phyloP scores from a whole-genome alignment of 148 eudicot species.

The Rheum nobile region DNA sequence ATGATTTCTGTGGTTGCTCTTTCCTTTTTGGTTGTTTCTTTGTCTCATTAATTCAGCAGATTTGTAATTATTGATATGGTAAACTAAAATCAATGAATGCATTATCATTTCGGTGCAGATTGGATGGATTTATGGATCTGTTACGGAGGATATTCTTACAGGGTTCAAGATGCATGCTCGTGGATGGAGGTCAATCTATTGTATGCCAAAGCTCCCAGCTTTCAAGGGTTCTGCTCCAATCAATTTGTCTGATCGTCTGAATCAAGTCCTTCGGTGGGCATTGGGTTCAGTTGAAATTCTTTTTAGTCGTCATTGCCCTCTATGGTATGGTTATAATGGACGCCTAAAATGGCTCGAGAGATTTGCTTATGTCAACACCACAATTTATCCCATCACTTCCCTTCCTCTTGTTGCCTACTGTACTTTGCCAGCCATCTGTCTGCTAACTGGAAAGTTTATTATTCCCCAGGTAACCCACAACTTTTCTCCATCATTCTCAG shows the following conservation, averaged over 20 bases:
- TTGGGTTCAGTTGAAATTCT: slow-evolving; percentile 71
- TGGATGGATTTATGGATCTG: slow-evolving; percentile 83
- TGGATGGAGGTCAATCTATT: slow-evolving; percentile 70
- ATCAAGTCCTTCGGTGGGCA: slow-evolving; percentile 78
- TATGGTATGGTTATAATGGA: slow-evolving; percentile 66
- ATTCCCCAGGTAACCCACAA: slow-evolving; percentile 44
- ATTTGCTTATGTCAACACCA: slow-evolving; percentile 57
- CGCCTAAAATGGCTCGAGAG: slow-evolving; percentile 56
- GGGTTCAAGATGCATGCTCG: slow-evolving; percentile 80
- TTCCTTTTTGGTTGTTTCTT: neutral
- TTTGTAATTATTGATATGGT: neutral
- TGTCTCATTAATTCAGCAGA: neutral
- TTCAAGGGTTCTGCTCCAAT: slow-evolving; percentile 81
- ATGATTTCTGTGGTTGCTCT: neutral
- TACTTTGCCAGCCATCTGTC: slow-evolving; percentile 63
- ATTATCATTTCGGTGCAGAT: slow-evolving; percentile 28
- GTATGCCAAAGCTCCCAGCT: slow-evolving; percentile 67
- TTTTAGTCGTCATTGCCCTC: slow-evolving; percentile 67
- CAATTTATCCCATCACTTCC: slow-evolving; percentile 59
- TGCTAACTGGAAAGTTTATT: slow-evolving; percentile 62
- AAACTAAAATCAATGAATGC: neutral
- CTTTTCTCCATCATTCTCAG: neutral
- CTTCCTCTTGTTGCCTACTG: slow-evolving; percentile 62
- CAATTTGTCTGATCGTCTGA: slow-evolving; percentile 69
- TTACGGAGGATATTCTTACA: slow-evolving; percentile 74